Percentiles rank a stretch among this genome's conserved stretches.
phyloP scores from a whole-genome alignment of 177 flowering plant species.

The Vitis hybrid region DNA sequence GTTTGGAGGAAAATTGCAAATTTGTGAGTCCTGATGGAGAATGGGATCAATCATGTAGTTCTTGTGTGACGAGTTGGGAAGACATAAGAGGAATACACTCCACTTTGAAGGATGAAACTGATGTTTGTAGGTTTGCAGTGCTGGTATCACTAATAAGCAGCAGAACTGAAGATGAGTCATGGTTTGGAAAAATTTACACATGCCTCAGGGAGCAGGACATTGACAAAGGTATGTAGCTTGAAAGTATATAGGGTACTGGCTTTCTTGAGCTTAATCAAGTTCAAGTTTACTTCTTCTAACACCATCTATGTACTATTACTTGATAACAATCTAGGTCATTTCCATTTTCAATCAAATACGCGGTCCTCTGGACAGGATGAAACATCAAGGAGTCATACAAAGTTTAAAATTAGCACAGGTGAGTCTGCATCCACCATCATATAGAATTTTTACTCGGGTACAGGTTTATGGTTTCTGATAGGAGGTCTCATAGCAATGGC shows the following conservation, averaged over 20 bases:
- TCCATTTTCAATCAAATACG: not conserved
- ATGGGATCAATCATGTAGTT: conserved; percentile 17
- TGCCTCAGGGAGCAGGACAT: conserved; percentile 35
- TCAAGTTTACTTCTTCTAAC: too few species aligned
- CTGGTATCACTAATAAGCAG: conserved; percentile 38
- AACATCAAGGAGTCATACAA: conserved; percentile 1
- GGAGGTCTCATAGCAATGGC: conserved; percentile 12
- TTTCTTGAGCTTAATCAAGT: too few species aligned
- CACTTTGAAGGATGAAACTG: not conserved
- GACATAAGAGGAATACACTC: conserved; percentile 14
- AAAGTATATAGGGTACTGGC: not conserved
- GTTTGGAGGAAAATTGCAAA: conserved; percentile 32
- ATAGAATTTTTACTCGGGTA: not conserved
- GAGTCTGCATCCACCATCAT: not conserved
- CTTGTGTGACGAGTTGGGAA: conserved; percentile 38
- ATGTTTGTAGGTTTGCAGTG: conserved; percentile 48
- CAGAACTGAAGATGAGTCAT: conserved; percentile 25
- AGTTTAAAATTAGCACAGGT: conserved; percentile 4
- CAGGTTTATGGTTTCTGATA: conserved; percentile 22
- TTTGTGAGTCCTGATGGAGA: conserved; percentile 12
- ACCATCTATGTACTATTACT: too few species aligned
- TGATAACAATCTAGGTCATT: not conserved
- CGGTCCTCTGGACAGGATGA: conserved; percentile 3
- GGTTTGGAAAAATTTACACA: conserved; percentile 19
- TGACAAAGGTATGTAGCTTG: conserved; percentile 8